A percentile compares a stretch with the other conserved stretches of the same genome.
Conservation (phyloP, 2,329 filamentous ascomycete genomes). For the Incumbomyces lentus region DNA sequence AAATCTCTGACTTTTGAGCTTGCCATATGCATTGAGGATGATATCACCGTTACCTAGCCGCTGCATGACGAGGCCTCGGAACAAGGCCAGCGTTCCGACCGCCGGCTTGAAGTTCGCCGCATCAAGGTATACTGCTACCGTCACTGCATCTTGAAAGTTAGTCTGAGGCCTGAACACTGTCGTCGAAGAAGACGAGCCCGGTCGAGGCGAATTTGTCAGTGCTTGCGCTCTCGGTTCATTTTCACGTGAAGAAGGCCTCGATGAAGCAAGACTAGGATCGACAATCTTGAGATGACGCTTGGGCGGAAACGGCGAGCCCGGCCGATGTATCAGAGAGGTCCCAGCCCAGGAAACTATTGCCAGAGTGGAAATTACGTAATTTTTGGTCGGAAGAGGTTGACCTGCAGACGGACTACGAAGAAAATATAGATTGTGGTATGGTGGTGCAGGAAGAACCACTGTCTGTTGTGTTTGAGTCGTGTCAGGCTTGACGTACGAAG, state of each 20-base stretch:
- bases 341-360: slow-evolving; percentile 18
- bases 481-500: background rate
- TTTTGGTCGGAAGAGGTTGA: slow-evolving; percentile 16
- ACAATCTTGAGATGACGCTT: slow-evolving; percentile 25
- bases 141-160: slow-evolving; percentile 14
- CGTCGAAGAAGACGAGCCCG: background rate
- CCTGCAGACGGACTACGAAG: slow-evolving; percentile 12
- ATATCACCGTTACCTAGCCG: slow-evolving; percentile 20
- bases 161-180: background rate
- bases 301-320: slow-evolving; percentile 18
- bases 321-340: slow-evolving; percentile 17
- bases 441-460: background rate
- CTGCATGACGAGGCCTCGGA: slow-evolving; percentile 23
- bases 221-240: background rate
- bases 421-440: slow-evolving; percentile 16
- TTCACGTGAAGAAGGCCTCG: slow-evolving; percentile 2
- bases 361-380: slow-evolving; percentile 13
- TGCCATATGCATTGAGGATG: slow-evolving; percentile 24
- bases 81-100: slow-evolving; percentile 23
- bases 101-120: slow-evolving; percentile 21
- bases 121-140: slow-evolving; percentile 24
- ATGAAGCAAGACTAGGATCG: slow-evolving; percentile 16
- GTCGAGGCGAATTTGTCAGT: background rate
- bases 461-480: background rate
- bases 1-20: slow-evolving; percentile 13